Evolutionary conservation across 2,329 filamentous ascomycete species (phyloP).

Genomic region (Dothistroma pini): DNA sequence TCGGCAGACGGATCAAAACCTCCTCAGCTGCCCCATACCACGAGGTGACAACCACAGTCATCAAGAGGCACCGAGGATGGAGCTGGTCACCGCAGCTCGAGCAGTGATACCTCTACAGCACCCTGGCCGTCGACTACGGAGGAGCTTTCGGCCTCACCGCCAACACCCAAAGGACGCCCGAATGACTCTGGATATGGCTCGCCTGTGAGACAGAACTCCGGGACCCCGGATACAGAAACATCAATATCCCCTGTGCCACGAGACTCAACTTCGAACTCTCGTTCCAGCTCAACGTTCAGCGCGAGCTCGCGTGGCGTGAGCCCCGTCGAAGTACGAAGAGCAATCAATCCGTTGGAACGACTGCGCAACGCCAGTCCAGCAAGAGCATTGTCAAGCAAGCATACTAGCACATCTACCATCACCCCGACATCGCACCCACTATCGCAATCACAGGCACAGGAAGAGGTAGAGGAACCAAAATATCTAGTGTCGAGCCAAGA

Average conservation of each 20-base stretch:
- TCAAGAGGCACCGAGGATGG: slow-evolving; percentile 26
- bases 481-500: background rate
- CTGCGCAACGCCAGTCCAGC: slow-evolving; percentile 9
- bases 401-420: background rate
- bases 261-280: slow-evolving; percentile 3
- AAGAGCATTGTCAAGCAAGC: background rate
- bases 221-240: slow-evolving; percentile 15
- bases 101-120: slow-evolving; percentile 10
- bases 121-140: slow-evolving; percentile 11
- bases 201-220: slow-evolving; percentile 9
- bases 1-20: slow-evolving; percentile 13
- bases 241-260: slow-evolving; percentile 11
- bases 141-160: slow-evolving; percentile 23
- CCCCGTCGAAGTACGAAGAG: slow-evolving; percentile 10
- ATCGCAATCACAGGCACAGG: background rate
- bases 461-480: background rate
- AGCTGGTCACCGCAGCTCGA: slow-evolving; percentile 8
- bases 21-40: slow-evolving; percentile 14
- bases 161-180: slow-evolving; percentile 16
- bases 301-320: slow-evolving; percentile 9
- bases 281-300: background rate
- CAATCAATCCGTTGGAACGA: slow-evolving; percentile 9
- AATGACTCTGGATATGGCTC: slow-evolving; percentile 11
- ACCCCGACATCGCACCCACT: background rate
- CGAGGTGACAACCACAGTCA: slow-evolving; percentile 28